Evolutionary conservation across 768 basidiomycete species (phyloP), one percentile per base, ranked within the genome.

Genomic region (Lactifluus subvellereus): DNA sequence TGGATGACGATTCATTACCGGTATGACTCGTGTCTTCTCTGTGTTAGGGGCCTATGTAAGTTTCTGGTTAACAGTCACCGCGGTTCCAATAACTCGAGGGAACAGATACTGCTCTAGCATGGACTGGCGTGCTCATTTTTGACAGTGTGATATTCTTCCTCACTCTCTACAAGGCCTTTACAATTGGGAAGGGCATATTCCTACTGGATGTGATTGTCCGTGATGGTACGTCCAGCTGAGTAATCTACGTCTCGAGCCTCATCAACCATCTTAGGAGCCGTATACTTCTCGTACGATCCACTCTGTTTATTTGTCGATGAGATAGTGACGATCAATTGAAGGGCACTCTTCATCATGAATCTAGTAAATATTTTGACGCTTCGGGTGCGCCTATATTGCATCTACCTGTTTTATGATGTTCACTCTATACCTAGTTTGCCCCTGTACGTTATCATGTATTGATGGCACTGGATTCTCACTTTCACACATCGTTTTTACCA

Each of bases 231-330:
- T 54, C 38, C 3, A 30, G n/a, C 10, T 27, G 3, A 20, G 40
- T 13, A 22, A 5, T 2, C 10, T 18, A 5, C 9, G 14, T 51
- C 33, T 14, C 33, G 18, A 33, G 32, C 4, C n/a, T 49, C 4
- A 63, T 18, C n/a, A 13, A n/a, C 14, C 51, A n/a, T 22, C 10
- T 8, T 20, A 63, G 62, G 62, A 3, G 32, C 57, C 45, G 54
- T 63, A 20, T 63, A 63, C 38, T 63, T 40, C 47, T 63, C 62
- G 62, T 63, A 54, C 30, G 62, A 13, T 13, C 7, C 22, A 13
- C 33, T 18, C 27, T 27, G 27, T 27, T 27, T 27, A 2, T 27
- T n/a, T 27, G 27, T 27, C 27, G 27, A 27, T 2, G 27, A 27
- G 27, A 27, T 27, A 27, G 27, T 27, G 27, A 27, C 27, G 27